phyloP scores from a whole-genome alignment of 2,329 filamentous ascomycete genomes.

The Dactylellina cionopaga region DNA sequence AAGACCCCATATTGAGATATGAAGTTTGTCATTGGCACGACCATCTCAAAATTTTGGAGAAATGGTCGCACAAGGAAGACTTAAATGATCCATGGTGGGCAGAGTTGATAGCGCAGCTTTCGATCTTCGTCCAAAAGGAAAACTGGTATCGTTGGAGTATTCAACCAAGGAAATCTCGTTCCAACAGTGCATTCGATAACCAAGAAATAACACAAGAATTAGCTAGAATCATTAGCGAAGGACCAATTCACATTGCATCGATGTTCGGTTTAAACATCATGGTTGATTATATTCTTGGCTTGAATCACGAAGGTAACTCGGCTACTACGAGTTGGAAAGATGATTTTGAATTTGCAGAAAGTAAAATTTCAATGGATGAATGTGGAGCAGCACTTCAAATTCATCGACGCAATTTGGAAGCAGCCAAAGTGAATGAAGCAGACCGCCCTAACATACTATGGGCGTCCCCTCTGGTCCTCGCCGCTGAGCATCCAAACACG shows the following conservation, averaged over 20 bases:
- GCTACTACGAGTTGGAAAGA: neutral
- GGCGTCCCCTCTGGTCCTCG: neutral
- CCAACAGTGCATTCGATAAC: neutral
- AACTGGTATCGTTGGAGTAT: slow-evolving; percentile 24
- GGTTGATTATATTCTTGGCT: neutral
- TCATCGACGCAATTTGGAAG: neutral
- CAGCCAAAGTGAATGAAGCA: neutral
- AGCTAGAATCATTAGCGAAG: neutral
- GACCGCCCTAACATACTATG: neutral
- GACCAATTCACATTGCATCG: slow-evolving; percentile 8
- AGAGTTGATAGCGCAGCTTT: slow-evolving; percentile 7
- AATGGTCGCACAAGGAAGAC: slow-evolving; percentile 9
- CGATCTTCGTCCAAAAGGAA: slow-evolving; percentile 2
- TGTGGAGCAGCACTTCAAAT: neutral
- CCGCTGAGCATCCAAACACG: neutral
- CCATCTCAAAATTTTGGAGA: slow-evolving; percentile 7
- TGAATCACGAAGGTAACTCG: too few species aligned
- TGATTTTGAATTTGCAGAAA: neutral
- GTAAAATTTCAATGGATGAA: neutral
- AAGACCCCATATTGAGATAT: neutral
- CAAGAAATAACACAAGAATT: neutral
- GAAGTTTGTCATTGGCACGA: slow-evolving; percentile 11
- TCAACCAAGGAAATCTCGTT: neutral
- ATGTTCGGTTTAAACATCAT: slow-evolving; percentile 4
- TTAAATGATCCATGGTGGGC: slow-evolving; percentile 8